These are phyloP conservation scores for Hyphodiscus sp. DNA, from an alignment of 2,329 filamentous ascomycete species.

Conservation along the genomic window DNA sequence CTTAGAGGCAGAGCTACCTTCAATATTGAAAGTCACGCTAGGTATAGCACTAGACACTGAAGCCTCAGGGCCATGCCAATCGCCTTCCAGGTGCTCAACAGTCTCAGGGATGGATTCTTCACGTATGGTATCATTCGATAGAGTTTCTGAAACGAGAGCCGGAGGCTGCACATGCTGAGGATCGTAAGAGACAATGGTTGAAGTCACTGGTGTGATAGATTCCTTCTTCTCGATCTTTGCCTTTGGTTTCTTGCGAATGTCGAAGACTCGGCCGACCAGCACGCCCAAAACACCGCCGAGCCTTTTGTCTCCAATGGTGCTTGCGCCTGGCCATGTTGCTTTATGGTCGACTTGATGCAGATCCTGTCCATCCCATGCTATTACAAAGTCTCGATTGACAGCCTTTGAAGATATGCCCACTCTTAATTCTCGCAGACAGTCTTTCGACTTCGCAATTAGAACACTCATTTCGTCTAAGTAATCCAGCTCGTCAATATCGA, in stretches of 20 bases:
- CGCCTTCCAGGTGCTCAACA: constrained; percentile 7
- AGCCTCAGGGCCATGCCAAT: constrained; percentile 14
- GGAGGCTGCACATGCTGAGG: constrained; percentile 7
- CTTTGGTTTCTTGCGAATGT: constrained; percentile 39
- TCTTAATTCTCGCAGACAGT: constrained; percentile 61
- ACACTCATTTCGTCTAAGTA: constrained; percentile 80
- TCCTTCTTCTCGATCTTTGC: constrained; percentile 21
- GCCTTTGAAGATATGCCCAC: constrained; percentile 60
- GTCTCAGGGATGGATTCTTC: constrained; percentile 13
- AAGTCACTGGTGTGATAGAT: constrained; percentile 7
- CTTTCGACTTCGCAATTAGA: constrained; percentile 64
- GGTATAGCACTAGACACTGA: constrained; percentile 8
- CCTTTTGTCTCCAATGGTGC: constrained; percentile 53
- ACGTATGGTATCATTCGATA: constrained; percentile 11
- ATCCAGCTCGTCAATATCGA: constrained; percentile 76
- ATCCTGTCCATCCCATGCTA: constrained; percentile 55
- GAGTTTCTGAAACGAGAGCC: constrained; percentile 5
- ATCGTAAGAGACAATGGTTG: constrained; percentile 10
- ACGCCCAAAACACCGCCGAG: constrained; percentile 64
- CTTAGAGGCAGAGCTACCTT: constrained; percentile 5
- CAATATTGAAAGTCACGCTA: constrained; percentile 10
- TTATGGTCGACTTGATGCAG: constrained; percentile 58
- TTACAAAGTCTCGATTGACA: constrained; percentile 45
- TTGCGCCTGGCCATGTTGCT: constrained; percentile 48
- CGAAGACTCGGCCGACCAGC: constrained; percentile 60